Evolutionary conservation across 2,329 filamentous ascomycete genomes (phyloP).

Genomic region (Aureobasidium sp.): DNA sequence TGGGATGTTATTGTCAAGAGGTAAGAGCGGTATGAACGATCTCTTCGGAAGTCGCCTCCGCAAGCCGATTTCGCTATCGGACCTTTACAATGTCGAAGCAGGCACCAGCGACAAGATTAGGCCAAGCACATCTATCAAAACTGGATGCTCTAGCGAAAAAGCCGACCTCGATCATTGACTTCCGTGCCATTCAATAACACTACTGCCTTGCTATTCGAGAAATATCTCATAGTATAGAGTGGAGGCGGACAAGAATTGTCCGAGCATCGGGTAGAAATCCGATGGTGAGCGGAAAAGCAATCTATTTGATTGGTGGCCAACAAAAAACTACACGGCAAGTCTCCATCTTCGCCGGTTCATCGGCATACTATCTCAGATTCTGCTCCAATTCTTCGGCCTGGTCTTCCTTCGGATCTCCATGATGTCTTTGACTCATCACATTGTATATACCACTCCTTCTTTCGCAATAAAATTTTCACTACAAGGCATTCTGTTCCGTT

Average conservation of each 20-base stretch:
- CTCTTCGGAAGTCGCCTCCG: background rate
- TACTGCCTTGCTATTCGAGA: background rate
- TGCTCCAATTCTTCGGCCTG: slow-evolving; percentile 8
- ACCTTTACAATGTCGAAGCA: background rate
- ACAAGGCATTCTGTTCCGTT: background rate
- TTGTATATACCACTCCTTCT: background rate
- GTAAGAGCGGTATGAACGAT: background rate
- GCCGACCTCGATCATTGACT: background rate
- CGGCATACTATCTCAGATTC: slow-evolving; percentile 6
- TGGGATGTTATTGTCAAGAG: background rate
- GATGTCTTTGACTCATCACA: slow-evolving; percentile 4
- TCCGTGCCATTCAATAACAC: background rate
- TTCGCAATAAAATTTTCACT: background rate
- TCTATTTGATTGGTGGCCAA: background rate
- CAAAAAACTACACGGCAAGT: background rate
- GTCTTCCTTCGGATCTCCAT: background rate
- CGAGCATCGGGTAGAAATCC: background rate
- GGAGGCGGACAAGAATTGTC: background rate
- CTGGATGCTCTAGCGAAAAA: no score
- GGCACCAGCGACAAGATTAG: background rate
- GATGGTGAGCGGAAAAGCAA: background rate
- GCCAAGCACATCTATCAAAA: background rate
- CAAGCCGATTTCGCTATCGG: background rate
- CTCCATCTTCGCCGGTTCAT: background rate
- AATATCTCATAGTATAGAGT: no score